Percentiles rank a stretch among this genome's conserved stretches.
Evolutionary conservation across 495 filamentous ascomycete genomes (phyloP).

Genomic region (Talaromyces proteolyticus): DNA sequence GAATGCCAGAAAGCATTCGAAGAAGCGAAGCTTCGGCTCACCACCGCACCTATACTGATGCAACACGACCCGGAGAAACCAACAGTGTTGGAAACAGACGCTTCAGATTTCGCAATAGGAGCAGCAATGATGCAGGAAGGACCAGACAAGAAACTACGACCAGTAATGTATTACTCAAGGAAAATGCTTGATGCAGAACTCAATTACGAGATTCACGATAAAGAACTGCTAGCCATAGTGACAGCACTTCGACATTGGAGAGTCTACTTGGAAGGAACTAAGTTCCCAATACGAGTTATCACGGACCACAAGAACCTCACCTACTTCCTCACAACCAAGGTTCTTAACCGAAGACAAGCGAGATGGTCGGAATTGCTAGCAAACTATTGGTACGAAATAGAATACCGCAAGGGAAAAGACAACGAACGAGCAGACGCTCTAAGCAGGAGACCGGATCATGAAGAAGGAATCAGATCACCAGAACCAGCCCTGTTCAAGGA

Average conservation of each 20-base stretch:
- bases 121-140: neutral
- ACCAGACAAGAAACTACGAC: neutral
- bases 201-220: neutral
- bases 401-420: conserved; percentile 17
- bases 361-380: neutral
- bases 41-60: conserved; percentile 5
- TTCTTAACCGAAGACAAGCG: neutral
- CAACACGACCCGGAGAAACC: conserved; percentile 7
- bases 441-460: conserved; percentile 6
- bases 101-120: conserved; percentile 5
- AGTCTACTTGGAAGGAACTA: neutral
- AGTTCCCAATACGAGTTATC: neutral
- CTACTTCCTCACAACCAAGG: neutral
- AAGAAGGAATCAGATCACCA: conserved; percentile 15
- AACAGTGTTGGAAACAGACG: conserved; percentile 9
- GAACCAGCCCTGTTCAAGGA: conserved; percentile 10
- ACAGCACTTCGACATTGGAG: neutral
- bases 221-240: neutral
- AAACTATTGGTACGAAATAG: conserved; percentile 6
- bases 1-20: neutral
- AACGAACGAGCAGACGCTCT: conserved; percentile 11
- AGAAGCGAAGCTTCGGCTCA: conserved; percentile 1
- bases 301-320: neutral
- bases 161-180: neutral
- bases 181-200: neutral